Evolutionary conservation across 140 eudicot genomes (phyloP).

Genomic region (Erigeron philadelphicus): DNA sequence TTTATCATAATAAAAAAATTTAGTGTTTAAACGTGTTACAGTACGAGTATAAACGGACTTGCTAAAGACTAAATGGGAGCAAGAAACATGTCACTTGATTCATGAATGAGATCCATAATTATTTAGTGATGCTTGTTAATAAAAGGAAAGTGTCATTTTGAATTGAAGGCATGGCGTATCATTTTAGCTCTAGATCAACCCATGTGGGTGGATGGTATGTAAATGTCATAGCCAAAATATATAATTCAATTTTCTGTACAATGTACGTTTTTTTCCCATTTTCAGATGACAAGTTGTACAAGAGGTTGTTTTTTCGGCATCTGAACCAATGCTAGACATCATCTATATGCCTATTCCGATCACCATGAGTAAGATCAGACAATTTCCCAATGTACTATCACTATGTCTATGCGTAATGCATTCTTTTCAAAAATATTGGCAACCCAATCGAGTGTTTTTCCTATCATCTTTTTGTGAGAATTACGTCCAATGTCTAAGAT

Average conservation of each 20-base stretch:
- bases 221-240: too few relatives aligned
- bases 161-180: not conserved
- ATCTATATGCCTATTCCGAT: too few relatives aligned
- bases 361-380: too few relatives aligned
- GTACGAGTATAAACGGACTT: not conserved
- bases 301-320: not conserved
- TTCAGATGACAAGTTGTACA: not conserved
- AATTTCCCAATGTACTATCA: too few relatives aligned
- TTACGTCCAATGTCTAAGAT: too few relatives aligned
- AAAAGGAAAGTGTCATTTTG: not conserved
- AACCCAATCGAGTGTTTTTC: too few relatives aligned
- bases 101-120: not conserved
- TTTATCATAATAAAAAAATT: too few relatives aligned
- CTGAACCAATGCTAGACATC: too few relatives aligned
- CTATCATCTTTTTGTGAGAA: too few relatives aligned
- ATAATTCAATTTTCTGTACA: not conserved
- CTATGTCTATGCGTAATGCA: too few relatives aligned
- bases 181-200: not conserved
- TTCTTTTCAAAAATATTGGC: too few relatives aligned
- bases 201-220: not conserved
- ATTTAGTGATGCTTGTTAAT: not conserved
- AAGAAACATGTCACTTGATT: not conserved
- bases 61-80: not conserved
- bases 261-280: not conserved
- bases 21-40: too few relatives aligned